These are phyloP conservation scores for Aspergillus fischeri DNA, from an alignment of 2,329 filamentous ascomycete genomes.

Conservation along the genomic window DNA sequence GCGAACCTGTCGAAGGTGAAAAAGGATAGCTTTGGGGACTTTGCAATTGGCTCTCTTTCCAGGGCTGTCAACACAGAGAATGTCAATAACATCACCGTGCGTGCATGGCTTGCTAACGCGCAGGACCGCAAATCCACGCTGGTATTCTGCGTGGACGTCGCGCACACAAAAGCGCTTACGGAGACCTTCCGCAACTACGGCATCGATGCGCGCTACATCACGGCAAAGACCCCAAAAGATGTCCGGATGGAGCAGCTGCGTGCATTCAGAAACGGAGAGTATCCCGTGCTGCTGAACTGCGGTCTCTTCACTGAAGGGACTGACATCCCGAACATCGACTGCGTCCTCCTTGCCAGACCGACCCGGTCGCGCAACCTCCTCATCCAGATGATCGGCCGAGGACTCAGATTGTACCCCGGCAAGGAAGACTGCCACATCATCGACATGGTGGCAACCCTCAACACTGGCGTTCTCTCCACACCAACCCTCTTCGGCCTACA, in stretches of 20 bases:
- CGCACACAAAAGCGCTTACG: constrained; percentile 73
- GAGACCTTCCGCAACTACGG: constrained; percentile 71
- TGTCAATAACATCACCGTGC: constrained; percentile 79
- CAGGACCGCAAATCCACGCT: constrained; percentile 73
- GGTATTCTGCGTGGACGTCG: constrained; percentile 89
- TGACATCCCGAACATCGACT: constrained; percentile 96
- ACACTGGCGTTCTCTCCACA: constrained; percentile 80
- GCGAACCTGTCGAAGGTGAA: constrained; percentile 73
- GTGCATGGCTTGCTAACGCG: constrained; percentile 79
- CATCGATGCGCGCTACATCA: constrained; percentile 82
- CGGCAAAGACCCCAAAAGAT: constrained; percentile 68
- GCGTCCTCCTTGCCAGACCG: constrained; percentile 79
- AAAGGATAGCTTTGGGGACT: constrained; percentile 67
- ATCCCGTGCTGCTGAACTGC: constrained; percentile 87
- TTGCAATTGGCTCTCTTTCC: constrained; percentile 72
- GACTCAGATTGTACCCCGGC: constrained; percentile 74
- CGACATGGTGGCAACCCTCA: constrained; percentile 86
- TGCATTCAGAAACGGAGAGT: constrained; percentile 70
- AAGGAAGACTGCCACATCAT: constrained; percentile 93
- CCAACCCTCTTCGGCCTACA: constrained; percentile 92
- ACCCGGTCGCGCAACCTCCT: constrained; percentile 90
- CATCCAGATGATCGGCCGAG: constrained; percentile 95
- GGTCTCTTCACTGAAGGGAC: constrained; percentile 97
- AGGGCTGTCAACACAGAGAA: constrained; percentile 74
- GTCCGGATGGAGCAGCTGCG: constrained; percentile 67